phyloP scores from a whole-genome alignment of 2,329 filamentous ascomycete genomes.

The Colletotrichum tropicicola region DNA sequence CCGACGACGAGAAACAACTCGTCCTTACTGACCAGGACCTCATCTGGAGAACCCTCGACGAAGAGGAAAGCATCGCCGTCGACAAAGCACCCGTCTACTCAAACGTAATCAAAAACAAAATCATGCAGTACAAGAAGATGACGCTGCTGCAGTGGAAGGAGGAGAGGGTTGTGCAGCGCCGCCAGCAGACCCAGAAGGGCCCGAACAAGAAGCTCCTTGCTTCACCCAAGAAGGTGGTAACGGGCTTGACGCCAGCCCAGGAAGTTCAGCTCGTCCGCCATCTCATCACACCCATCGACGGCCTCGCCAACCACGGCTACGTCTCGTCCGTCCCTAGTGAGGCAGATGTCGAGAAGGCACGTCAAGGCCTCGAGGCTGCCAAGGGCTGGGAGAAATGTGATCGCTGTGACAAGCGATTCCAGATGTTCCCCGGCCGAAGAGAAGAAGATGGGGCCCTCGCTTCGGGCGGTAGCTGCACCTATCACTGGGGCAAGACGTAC shows the following conservation, averaged over 20 bases:
- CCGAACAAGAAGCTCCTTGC: conserved; percentile 42
- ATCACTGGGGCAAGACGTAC: conserved; percentile 81
- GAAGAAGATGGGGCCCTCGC: conserved; percentile 79
- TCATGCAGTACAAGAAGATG: conserved; percentile 82
- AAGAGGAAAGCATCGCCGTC: conserved; percentile 79
- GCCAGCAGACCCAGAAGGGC: conserved; percentile 38
- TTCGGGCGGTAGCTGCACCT: conserved; percentile 79
- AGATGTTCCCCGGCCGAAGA: conserved; percentile 88
- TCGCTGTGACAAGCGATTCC: conserved; percentile 85
- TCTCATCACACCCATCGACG: conserved; percentile 70
- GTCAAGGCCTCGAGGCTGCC: conserved; percentile 70
- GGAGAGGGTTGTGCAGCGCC: conserved; percentile 51
- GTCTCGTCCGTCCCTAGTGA: conserved; percentile 73
- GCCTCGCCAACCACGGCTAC: conserved; percentile 78
- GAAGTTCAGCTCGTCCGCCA: conserved; percentile 73
- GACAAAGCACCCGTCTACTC: conserved; percentile 77
- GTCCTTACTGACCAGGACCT: conserved; percentile 72
- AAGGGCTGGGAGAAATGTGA: conserved; percentile 90
- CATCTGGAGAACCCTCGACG: conserved; percentile 74
- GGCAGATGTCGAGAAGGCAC: conserved; percentile 73
- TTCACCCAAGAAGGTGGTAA: conserved; percentile 66
- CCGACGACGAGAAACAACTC: conserved; percentile 59
- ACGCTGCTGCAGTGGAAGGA: conserved; percentile 74
- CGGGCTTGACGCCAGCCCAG: conserved; percentile 72
- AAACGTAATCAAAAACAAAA: conserved; percentile 84